Conservation (phyloP, 2,329 filamentous ascomycete genomes). For the Fusarium miscanthi region DNA sequence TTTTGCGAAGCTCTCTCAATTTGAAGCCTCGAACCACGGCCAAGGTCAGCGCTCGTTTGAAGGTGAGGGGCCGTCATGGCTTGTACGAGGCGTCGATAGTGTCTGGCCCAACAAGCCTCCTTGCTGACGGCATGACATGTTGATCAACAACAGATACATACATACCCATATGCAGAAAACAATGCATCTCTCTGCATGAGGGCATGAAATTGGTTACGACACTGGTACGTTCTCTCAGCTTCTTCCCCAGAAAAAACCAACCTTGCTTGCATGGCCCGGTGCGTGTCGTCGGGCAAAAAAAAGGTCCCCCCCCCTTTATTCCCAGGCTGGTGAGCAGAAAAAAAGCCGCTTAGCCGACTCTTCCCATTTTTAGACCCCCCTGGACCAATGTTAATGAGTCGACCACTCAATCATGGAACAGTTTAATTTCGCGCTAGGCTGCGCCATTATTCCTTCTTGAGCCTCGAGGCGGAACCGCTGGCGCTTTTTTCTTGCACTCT, state of each 20-base stretch:
- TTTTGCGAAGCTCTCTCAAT: neutral
- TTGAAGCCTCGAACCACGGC: neutral
- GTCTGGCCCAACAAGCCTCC: neutral
- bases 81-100: neutral
- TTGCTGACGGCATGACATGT: neutral
- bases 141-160: neutral
- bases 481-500: neutral
- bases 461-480: neutral
- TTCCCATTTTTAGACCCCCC: neutral
- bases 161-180: neutral
- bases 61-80: neutral
- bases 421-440: slow-evolving; percentile 6
- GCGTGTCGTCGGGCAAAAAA: neutral
- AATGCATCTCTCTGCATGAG: neutral
- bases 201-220: neutral
- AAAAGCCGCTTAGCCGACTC: slow-evolving; percentile 16
- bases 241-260: slow-evolving; percentile 18
- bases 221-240: neutral
- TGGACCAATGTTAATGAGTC: neutral
- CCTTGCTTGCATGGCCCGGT: neutral
- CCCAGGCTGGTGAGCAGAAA: neutral
- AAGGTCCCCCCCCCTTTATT: neutral
- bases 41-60: neutral
- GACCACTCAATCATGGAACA: neutral
- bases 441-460: slow-evolving; percentile 2